These are phyloP conservation scores for Mortierella sp. DNA, from an alignment of 371 early-diverging fungal genomes.

Conservation along the genomic window DNA sequence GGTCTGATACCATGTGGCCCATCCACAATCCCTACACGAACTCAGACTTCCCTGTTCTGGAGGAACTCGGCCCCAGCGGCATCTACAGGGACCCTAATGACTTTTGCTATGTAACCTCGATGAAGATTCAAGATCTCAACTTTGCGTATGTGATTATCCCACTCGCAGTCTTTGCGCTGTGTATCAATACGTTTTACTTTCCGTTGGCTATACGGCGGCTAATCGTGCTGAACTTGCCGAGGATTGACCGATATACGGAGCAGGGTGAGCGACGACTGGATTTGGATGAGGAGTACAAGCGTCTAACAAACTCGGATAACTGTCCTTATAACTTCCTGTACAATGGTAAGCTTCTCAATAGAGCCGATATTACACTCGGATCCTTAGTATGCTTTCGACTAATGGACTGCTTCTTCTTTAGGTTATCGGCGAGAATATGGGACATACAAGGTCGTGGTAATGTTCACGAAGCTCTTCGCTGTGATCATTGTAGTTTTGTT, in stretches of 20 bases:
- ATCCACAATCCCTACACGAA: constrained; percentile 62
- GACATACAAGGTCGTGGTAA: constrained; percentile 60
- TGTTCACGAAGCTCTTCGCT: constrained; percentile 63
- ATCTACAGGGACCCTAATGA: constrained; percentile 45
- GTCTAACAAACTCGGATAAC: constrained; percentile 61
- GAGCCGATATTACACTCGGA: too few species aligned
- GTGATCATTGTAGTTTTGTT: constrained; percentile 58
- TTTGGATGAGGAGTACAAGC: constrained; percentile 55
- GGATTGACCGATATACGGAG: constrained; percentile 55
- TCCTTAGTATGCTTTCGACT: not conserved
- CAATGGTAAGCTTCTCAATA: constrained; percentile 48
- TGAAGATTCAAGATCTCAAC: constrained; percentile 61
- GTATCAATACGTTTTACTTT: constrained; percentile 56
- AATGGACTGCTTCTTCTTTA: constrained; percentile 6
- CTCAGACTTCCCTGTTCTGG: constrained; percentile 56
- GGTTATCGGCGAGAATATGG: constrained; percentile 58
- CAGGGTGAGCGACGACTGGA: constrained; percentile 51
- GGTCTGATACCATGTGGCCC: constrained; percentile 70
- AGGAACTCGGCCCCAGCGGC: constrained; percentile 41
- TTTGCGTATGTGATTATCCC: constrained; percentile 62
- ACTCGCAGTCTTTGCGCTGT: constrained; percentile 53
- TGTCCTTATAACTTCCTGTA: constrained; percentile 69
- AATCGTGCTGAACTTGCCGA: constrained; percentile 50
- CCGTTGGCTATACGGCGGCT: constrained; percentile 60
- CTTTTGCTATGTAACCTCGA: constrained; percentile 71